phyloP scores from a whole-genome alignment of 2,329 filamentous ascomycete species.

The Exophiala sideris region DNA sequence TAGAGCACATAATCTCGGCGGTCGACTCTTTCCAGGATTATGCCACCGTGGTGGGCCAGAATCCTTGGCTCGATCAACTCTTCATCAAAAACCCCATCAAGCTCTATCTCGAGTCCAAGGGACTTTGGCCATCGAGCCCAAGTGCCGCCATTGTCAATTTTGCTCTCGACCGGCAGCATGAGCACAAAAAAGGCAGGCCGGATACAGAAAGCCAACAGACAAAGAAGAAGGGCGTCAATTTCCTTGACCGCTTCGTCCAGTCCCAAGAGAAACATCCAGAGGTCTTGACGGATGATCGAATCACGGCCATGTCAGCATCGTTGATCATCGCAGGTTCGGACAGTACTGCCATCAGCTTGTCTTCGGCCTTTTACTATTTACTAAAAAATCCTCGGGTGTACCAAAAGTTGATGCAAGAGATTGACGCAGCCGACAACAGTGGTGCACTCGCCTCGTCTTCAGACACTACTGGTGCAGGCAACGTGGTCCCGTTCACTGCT shows the following conservation, averaged over 20 bases:
- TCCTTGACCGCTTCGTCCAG: slow-evolving; percentile 29
- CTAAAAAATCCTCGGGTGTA: slow-evolving; percentile 56
- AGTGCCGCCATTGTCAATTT: slow-evolving; percentile 73
- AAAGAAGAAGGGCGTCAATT: slow-evolving; percentile 18
- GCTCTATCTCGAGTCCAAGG: slow-evolving; percentile 64
- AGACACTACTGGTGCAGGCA: slow-evolving; percentile 3
- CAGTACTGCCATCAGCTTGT: slow-evolving; percentile 72
- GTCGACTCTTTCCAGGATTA: too few species aligned
- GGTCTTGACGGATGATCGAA: slow-evolving; percentile 32
- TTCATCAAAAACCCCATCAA: slow-evolving; percentile 28
- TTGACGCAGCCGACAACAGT: slow-evolving; percentile 23
- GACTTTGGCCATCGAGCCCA: slow-evolving; percentile 55
- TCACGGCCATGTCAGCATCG: slow-evolving; percentile 30
- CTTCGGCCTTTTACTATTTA: slow-evolving; percentile 70
- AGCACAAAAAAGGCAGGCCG: slow-evolving; percentile 59
- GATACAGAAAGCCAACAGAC: slow-evolving; percentile 42
- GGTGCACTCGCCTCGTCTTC: slow-evolving; percentile 14
- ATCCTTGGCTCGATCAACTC: slow-evolving; percentile 27
- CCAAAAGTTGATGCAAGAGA: slow-evolving; percentile 25
- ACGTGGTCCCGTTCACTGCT: slow-evolving; percentile 48
- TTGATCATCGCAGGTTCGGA: slow-evolving; percentile 66
- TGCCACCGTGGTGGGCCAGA: slow-evolving; percentile 23
- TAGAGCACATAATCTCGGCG: slow-evolving; percentile 34
- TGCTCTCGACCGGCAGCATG: slow-evolving; percentile 53
- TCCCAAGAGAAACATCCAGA: slow-evolving; percentile 28